Conservation (phyloP, 139 green algal genomes). For the Coelastrella sp. region DNA sequence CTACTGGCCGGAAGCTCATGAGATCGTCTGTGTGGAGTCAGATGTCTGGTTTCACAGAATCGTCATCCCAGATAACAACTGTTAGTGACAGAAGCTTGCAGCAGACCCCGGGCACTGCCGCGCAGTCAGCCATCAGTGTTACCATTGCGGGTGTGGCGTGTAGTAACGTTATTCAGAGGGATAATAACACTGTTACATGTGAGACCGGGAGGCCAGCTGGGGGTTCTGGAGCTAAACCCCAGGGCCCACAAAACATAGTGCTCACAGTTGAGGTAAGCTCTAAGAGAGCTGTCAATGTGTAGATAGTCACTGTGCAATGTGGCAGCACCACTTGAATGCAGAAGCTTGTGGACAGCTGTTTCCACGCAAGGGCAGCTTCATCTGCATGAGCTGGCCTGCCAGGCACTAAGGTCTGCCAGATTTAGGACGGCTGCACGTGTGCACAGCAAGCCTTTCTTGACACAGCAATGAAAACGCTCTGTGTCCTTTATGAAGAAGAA, state of each 20-base stretch:
- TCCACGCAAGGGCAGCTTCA: too few relatives aligned
- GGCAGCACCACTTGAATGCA: too few relatives aligned
- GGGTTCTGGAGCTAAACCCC: neutral
- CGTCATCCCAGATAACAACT: neutral
- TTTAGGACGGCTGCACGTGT: too few relatives aligned
- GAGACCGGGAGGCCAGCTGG: neutral
- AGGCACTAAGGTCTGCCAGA: too few relatives aligned
- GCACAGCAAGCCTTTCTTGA: too few relatives aligned
- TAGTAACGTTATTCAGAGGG: slow-evolving; percentile 15
- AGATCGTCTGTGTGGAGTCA: neutral
- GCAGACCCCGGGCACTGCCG: neutral
- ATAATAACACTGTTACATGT: slow-evolving; percentile 50
- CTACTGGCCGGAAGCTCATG: neutral
- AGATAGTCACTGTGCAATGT: too few relatives aligned
- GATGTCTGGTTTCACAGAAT: neutral
- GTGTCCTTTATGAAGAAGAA: too few relatives aligned
- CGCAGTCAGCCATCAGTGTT: slow-evolving; percentile 4
- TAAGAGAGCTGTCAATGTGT: too few relatives aligned
- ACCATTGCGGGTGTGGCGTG: slow-evolving; percentile 27
- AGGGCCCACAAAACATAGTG: neutral
- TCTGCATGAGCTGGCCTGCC: too few relatives aligned
- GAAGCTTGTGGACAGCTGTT: too few relatives aligned
- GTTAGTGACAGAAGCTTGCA: neutral
- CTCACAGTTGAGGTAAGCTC: neutral
- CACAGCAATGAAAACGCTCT: too few relatives aligned